Conservation (phyloP, 2,329 filamentous ascomycete genomes). For the Hymenoscyphus albidus region DNA sequence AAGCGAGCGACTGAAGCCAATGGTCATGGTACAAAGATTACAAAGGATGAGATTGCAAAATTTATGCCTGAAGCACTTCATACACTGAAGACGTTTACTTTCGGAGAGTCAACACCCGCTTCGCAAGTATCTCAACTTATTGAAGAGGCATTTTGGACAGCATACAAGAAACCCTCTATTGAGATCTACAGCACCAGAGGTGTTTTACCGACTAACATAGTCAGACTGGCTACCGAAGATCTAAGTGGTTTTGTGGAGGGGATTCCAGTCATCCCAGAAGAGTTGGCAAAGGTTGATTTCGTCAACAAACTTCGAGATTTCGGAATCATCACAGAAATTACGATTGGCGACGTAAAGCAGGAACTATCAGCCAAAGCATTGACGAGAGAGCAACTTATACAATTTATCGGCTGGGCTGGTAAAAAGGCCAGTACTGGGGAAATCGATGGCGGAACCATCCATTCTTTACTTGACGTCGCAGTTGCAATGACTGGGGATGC, state of each 20-base stretch:
- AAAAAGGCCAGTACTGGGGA: slow-evolving; percentile 68
- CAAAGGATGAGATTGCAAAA: slow-evolving; percentile 59
- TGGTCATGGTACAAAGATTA: slow-evolving; percentile 48
- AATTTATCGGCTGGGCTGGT: slow-evolving; percentile 82
- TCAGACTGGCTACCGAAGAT: slow-evolving; percentile 69
- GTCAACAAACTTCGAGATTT: slow-evolving; percentile 78
- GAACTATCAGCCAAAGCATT: slow-evolving; percentile 82
- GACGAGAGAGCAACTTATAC: slow-evolving; percentile 69
- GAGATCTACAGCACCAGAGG: slow-evolving; percentile 87
- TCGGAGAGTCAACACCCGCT: slow-evolving; percentile 85
- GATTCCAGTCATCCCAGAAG: slow-evolving; percentile 79
- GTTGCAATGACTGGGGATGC: slow-evolving; percentile 64
- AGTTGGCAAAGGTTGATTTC: slow-evolving; percentile 70
- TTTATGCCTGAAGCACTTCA: slow-evolving; percentile 78
- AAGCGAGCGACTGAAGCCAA: slow-evolving; percentile 42
- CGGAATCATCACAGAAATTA: slow-evolving; percentile 82
- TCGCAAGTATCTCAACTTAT: slow-evolving; percentile 78
- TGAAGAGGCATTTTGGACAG: slow-evolving; percentile 95
- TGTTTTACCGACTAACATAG: slow-evolving; percentile 76
- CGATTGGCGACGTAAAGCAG: slow-evolving; percentile 76
- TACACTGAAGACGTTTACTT: slow-evolving; percentile 81
- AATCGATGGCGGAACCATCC: slow-evolving; percentile 64
- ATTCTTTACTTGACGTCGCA: slow-evolving; percentile 72
- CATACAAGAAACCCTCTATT: slow-evolving; percentile 75
- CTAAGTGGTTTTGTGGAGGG: slow-evolving; percentile 73